A percentile compares a stretch with the other conserved stretches of the same genome.
phyloP scores from a whole-genome alignment of 2,329 filamentous ascomycete genomes.

The Fusarium oligoseptatum region DNA sequence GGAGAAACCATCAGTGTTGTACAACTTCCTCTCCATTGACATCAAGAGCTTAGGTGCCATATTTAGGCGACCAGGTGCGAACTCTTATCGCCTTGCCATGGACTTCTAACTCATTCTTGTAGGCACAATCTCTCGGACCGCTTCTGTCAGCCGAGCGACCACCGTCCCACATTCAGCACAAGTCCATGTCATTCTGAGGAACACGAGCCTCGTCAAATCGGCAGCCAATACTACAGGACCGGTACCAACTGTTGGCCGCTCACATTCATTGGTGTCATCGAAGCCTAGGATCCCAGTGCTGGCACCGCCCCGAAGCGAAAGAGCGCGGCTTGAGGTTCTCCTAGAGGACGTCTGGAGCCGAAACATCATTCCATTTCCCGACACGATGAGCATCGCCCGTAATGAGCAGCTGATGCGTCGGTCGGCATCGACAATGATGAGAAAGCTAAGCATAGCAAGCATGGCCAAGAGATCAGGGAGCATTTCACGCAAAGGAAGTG shows the following conservation, averaged over 20 bases:
- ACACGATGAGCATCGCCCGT: slow-evolving; percentile 76
- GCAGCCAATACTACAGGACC: slow-evolving; percentile 55
- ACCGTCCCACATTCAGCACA: slow-evolving; percentile 76
- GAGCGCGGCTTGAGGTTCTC: slow-evolving; percentile 80
- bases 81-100: neutral
- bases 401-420: slow-evolving; percentile 80
- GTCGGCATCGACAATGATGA: slow-evolving; percentile 88
- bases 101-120: slow-evolving; percentile 14
- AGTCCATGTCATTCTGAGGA: slow-evolving; percentile 87
- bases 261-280: slow-evolving; percentile 82
- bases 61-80: slow-evolving; percentile 77
- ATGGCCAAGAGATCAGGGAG: slow-evolving; percentile 80
- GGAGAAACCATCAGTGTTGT: slow-evolving; percentile 62
- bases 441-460: slow-evolving; percentile 86
- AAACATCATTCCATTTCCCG: slow-evolving; percentile 84
- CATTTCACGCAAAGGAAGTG: slow-evolving; percentile 46
- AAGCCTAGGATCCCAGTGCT: slow-evolving; percentile 76
- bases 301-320: slow-evolving; percentile 79
- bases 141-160: slow-evolving; percentile 84
- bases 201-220: slow-evolving; percentile 79
- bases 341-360: slow-evolving; percentile 87
- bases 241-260: slow-evolving; percentile 75
- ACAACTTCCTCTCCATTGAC: slow-evolving; percentile 75
- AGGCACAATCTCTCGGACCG: slow-evolving; percentile 74
- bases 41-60: slow-evolving; percentile 81